phyloP scores from a whole-genome alignment of 345 rosid genomes.

The Dimocarpus longan region DNA sequence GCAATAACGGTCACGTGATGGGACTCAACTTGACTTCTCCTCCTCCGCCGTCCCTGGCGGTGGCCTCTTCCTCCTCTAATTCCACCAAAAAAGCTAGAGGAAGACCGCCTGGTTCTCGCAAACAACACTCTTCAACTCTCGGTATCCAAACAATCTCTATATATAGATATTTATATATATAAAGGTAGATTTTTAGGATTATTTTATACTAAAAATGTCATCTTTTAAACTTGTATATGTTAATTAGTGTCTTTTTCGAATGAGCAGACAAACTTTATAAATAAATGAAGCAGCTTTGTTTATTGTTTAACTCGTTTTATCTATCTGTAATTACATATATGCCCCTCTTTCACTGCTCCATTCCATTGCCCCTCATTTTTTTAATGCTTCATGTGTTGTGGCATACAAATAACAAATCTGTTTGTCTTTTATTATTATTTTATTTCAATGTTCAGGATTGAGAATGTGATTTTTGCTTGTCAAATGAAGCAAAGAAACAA shows the following conservation, averaged over 20 bases:
- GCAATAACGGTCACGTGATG: not conserved
- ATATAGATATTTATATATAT: not conserved
- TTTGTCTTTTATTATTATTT: not conserved
- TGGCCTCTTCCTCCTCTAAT: constrained; percentile 17
- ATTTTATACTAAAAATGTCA: not conserved
- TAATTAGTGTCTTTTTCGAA: not conserved
- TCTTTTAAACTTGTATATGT: not conserved
- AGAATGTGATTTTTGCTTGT: not conserved
- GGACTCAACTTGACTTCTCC: constrained; percentile 23
- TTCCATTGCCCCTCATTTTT: not conserved
- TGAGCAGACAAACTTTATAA: too few relatives aligned
- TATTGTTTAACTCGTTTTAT: not conserved
- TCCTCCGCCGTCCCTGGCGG: constrained; percentile 18
- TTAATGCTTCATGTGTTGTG: not conserved
- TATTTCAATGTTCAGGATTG: too few relatives aligned
- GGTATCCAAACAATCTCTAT: constrained; percentile 17
- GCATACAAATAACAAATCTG: not conserved
- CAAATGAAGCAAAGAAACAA: not conserved
- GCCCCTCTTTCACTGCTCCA: not conserved
- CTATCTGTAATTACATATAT: not conserved
- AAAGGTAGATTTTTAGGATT: not conserved
- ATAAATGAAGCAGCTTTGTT: not conserved
- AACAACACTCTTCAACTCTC: constrained; percentile 25
- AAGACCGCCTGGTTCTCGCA: constrained; percentile 47
- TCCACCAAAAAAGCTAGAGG: constrained; percentile 40